Evolutionary conservation across 192 early-diverging fungal species (phyloP), one percentile per base, ranked within the genome.

Genomic region (Coemansia sp.): DNA sequence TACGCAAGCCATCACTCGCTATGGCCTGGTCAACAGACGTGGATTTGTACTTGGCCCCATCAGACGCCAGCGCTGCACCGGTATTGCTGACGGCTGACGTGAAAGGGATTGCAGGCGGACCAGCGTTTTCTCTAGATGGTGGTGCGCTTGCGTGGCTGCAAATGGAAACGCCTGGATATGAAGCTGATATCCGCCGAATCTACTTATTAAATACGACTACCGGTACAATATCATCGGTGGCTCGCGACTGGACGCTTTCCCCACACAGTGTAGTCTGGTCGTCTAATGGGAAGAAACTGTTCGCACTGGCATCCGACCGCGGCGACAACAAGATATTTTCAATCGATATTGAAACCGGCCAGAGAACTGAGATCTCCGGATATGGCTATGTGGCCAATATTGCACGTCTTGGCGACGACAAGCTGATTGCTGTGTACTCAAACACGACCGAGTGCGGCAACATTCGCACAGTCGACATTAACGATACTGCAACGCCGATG

Each of bases 111-210:
- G 84, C 90, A 46, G 69, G 82, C 28, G 46, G 61, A 21, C 92
- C 93, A 10, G 76, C 66, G 28, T 92, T 87, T 61, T 85, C 88
- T 0, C 62, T 82, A 2, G 89, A 89, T 28, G 92, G 92, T n/a
- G 75, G 63, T 21, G 68, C 64, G 26, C 58, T 94, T 33, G 87
- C 89, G 6, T 94, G 90, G 77, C 74, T 94, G 35, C 90, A 94
- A 78, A 93, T 92, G 87, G 75, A 83, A 52, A 84, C 72, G 42
- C 87, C 87, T 3, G 83, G 87, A 20, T 91, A 94, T 65, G 92
- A 94, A 68, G 75, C 93, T 4, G 92, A 92, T 58, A 85, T 80
- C 49, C 90, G 89, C 57, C 76, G 84, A 10, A 87, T 94, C 25
- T 76, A 86, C 30, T 37, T 91, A 30, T 72, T 86, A 53, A 63